Conservation (phyloP, 345 rosid genomes). For the Syzygium oleosum region DNA sequence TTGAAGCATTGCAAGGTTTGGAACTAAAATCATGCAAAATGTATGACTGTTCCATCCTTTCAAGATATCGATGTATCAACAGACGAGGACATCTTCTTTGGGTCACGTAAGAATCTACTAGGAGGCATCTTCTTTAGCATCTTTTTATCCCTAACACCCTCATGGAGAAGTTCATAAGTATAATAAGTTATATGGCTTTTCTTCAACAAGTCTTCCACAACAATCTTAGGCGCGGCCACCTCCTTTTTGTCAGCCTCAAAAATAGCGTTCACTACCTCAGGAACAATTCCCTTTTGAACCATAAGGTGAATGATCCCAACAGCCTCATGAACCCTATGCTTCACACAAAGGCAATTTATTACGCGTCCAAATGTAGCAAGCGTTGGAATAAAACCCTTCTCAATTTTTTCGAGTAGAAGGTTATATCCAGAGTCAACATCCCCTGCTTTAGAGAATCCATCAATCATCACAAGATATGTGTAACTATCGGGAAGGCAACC, state of each 20-base stretch:
- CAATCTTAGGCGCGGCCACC: conserved; percentile 85
- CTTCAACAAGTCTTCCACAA: conserved; percentile 83
- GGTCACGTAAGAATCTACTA: conserved; percentile 4
- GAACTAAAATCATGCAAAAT: background rate
- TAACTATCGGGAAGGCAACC: conserved; percentile 61
- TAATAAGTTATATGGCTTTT: conserved; percentile 69
- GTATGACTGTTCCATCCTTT: background rate
- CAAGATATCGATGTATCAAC: background rate
- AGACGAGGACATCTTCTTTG: background rate
- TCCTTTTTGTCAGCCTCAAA: conserved; percentile 69
- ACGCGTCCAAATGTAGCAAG: conserved; percentile 69
- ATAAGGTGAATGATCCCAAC: conserved; percentile 57
- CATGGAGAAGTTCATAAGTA: conserved; percentile 77
- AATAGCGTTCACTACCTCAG: conserved; percentile 63
- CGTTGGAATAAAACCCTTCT: conserved; percentile 61
- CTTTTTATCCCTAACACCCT: conserved; percentile 78
- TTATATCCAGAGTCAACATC: conserved; percentile 41
- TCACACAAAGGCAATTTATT: conserved; percentile 69
- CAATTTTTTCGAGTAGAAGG: conserved; percentile 47
- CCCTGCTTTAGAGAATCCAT: conserved; percentile 80
- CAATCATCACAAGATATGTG: conserved; percentile 70
- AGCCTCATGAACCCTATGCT: conserved; percentile 62
- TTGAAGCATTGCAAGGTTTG: background rate
- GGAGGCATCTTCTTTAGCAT: conserved; percentile 44
- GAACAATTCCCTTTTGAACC: conserved; percentile 67